Evolutionary conservation across 2,329 filamentous ascomycete genomes (phyloP).

Genomic region (Cladosporium sp.): DNA sequence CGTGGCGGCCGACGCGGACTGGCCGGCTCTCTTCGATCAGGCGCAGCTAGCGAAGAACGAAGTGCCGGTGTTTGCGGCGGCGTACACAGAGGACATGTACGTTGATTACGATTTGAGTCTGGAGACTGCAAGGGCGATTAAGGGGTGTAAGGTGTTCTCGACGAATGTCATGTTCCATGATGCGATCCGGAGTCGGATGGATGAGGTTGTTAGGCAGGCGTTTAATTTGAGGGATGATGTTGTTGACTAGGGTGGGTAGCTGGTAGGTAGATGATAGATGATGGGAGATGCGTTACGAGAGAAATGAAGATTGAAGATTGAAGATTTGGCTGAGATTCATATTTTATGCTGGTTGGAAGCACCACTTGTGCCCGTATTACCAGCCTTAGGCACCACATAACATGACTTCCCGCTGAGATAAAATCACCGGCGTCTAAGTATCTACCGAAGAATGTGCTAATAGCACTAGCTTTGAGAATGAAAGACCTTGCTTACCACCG

Average conservation of each 20-base stretch:
- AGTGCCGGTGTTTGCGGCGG: constrained; percentile 83
- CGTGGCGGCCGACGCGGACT: constrained; percentile 67
- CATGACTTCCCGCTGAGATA: background rate
- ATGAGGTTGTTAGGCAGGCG: constrained; percentile 74
- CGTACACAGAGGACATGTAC: constrained; percentile 88
- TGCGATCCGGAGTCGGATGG: constrained; percentile 69
- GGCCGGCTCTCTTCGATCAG: constrained; percentile 75
- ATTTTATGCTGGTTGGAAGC: background rate
- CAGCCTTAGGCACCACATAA: background rate
- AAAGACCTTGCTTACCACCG: background rate
- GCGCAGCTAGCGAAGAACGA: constrained; percentile 72
- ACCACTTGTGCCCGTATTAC: background rate
- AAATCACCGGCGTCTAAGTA: background rate
- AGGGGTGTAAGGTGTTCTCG: constrained; percentile 75
- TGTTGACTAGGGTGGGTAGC: constrained; percentile 47
- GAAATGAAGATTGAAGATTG: background rate
- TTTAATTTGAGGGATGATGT: constrained; percentile 74
- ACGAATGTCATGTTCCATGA: constrained; percentile 89
- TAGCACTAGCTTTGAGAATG: background rate
- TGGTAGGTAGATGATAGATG: background rate
- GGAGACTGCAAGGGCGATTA: constrained; percentile 73
- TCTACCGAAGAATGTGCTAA: background rate
- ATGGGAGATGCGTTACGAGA: background rate
- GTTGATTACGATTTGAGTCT: constrained; percentile 75
- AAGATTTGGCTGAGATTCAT: background rate